phyloP scores from a whole-genome alignment of 2,329 filamentous ascomycete species.

The Beauveria rudraprayagi region DNA sequence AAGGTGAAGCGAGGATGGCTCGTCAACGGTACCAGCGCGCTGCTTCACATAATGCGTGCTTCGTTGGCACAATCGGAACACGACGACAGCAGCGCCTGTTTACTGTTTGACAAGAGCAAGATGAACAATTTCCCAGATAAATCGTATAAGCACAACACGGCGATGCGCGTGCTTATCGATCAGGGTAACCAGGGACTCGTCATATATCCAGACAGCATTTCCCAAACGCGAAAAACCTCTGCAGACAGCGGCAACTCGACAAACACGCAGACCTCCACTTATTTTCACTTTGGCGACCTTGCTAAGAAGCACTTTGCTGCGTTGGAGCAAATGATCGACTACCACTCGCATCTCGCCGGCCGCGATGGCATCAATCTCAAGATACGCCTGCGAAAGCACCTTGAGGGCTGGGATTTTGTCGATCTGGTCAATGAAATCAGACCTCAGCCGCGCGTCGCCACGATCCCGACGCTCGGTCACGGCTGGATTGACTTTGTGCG shows the following conservation, averaged over 20 bases:
- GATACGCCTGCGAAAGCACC: slow-evolving; percentile 12
- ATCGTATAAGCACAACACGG: not conserved
- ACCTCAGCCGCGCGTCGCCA: slow-evolving; percentile 17
- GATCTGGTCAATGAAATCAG: slow-evolving; percentile 16
- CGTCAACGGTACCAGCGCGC: slow-evolving; percentile 20
- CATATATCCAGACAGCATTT: not conserved
- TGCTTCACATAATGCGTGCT: slow-evolving; percentile 18
- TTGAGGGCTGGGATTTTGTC: slow-evolving; percentile 24
- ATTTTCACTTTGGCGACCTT: slow-evolving; percentile 12
- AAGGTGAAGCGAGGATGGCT: slow-evolving; percentile 22
- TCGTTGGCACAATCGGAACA: slow-evolving; percentile 9
- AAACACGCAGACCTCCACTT: not conserved
- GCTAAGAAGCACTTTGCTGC: slow-evolving; percentile 15
- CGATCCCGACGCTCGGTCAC: slow-evolving; percentile 7
- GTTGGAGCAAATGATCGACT: slow-evolving; percentile 20
- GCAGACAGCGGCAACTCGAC: not conserved
- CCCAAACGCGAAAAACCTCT: not conserved
- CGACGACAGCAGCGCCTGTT: not conserved
- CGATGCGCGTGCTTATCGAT: not conserved
- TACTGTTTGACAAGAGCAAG: not conserved
- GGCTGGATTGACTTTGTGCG: slow-evolving; percentile 20
- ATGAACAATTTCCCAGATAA: not conserved
- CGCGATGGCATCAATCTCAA: slow-evolving; percentile 11
- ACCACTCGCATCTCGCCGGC: slow-evolving; percentile 14
- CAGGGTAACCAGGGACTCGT: not conserved